Evolutionary conservation across 306 rosid species (phyloP), one percentile per base, ranked within the genome.

Genomic region (Abrus pulchellus): DNA sequence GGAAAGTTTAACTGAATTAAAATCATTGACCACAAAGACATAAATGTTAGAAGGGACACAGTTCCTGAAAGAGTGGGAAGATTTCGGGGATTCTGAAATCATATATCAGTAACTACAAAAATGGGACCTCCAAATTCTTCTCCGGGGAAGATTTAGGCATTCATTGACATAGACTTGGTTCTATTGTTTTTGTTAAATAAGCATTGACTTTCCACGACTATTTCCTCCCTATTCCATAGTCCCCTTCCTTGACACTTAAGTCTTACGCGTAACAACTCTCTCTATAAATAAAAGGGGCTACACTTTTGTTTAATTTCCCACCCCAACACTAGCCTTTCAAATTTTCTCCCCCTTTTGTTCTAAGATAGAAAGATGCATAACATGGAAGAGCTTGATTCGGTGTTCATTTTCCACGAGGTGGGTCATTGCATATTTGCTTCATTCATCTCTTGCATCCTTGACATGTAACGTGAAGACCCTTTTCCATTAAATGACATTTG

Each of bases 371-470:
- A 30, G 44, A 2, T 32, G 29, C 50, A 52, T 9, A 75, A 30
- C 2, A 94, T 94, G 98, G 98, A 94, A 52, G 87, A 89, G 5
- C 40, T 90, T 65, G 79, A 85, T 61, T 81, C 87, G 3, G 5
- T 85, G 2, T 85, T 91, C 88, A 82, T 76, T 54, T 92, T 32
- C 69, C 90, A 78, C 0, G 90, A 92, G 83, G 98, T 92, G 74
- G 60, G 91, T 85, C 34, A 38, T 73, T 64, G 29, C 68, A 54
- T 63, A 28, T 14, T 14, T 40, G 0, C 41, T 60, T 54, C 43
- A 49, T 6, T 43, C 33, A 55, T 76, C 44, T 71, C 40, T 28
- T 45, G 7, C 44, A 27, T 5, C 44, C 30, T 64, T 65, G n/a
- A 40, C 44, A 20, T 47, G 3, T 1, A 32, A 34, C 69, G 8